Percentiles rank a stretch among this genome's conserved stretches.
phyloP scores from a whole-genome alignment of 2,329 filamentous ascomycete species.

The Mollisia scopiformis region DNA sequence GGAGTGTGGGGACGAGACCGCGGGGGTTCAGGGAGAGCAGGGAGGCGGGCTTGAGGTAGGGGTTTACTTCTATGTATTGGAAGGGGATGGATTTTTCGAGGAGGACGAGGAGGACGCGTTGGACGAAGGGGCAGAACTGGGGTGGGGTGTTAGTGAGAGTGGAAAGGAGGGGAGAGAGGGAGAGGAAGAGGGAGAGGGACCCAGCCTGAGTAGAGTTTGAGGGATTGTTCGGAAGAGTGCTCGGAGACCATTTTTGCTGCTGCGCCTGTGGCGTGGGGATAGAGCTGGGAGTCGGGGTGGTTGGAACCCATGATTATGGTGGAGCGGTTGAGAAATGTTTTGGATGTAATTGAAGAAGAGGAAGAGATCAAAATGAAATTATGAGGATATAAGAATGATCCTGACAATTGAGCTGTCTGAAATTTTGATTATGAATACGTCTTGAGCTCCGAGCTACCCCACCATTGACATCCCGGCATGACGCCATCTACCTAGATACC shows the following conservation, averaged over 20 bases:
- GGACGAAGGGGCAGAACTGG: constrained; percentile 61
- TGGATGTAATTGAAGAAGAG: background rate
- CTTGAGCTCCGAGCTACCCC: too few species aligned
- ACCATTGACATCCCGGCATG: background rate
- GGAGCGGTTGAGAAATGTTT: background rate
- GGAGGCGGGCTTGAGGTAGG: constrained; percentile 71
- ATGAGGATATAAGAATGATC: background rate
- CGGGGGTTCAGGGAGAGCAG: constrained; percentile 75
- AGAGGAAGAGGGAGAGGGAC: constrained; percentile 45
- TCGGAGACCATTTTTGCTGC: constrained; percentile 50
- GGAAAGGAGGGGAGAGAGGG: background rate
- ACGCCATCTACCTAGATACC: background rate
- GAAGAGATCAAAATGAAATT: background rate
- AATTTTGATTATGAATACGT: background rate
- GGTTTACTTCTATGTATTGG: constrained; percentile 79
- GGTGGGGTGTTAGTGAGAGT: background rate
- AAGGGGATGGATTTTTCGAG: constrained; percentile 75
- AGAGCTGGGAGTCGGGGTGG: constrained; percentile 37
- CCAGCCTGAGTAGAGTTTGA: constrained; percentile 75
- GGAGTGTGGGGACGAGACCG: constrained; percentile 74
- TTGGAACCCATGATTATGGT: constrained; percentile 17
- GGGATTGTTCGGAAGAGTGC: constrained; percentile 50
- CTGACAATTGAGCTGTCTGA: background rate
- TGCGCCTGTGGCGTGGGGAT: constrained; percentile 49
- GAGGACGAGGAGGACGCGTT: constrained; percentile 73